Percentiles rank a stretch among this genome's conserved stretches.
These are phyloP conservation scores for Ascoidea rubescens DNA, from an alignment of 805 yeast species.

Conservation along the genomic window DNA sequence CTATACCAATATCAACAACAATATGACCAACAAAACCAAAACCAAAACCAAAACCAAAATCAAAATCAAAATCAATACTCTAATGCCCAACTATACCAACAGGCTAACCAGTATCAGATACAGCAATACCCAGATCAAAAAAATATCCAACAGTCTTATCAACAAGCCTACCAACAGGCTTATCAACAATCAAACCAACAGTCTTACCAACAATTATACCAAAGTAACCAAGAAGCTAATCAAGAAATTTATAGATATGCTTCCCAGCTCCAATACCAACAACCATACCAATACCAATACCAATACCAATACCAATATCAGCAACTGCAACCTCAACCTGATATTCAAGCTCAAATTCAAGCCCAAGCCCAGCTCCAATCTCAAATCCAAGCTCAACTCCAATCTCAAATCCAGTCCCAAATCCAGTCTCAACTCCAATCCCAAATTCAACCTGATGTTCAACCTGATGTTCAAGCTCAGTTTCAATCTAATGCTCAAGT, in stretches of 20 bases:
- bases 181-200: no score
- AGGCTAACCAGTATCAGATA: no score
- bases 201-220: no score
- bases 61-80: no score
- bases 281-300: conserved; percentile 53
- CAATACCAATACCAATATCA: conserved; percentile 39
- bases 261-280: conserved; percentile 88
- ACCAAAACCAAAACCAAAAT: no score
- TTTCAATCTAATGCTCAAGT: no score
- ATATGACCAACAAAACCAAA: no score
- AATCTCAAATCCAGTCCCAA: neutral
- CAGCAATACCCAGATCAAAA: no score
- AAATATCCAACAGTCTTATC: no score
- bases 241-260: conserved; percentile 50
- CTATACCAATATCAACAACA: neutral
- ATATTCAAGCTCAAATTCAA: neutral
- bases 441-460: neutral
- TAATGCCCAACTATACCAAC: no score
- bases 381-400: neutral
- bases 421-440: neutral
- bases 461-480: neutral
- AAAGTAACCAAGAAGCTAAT: no score
- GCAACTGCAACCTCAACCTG: neutral
- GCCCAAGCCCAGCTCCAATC: neutral
- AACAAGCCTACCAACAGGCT: no score